Evolutionary conservation across 1,284 basidiomycete species (phyloP).

Genomic region (Athelia psychrophila): DNA sequence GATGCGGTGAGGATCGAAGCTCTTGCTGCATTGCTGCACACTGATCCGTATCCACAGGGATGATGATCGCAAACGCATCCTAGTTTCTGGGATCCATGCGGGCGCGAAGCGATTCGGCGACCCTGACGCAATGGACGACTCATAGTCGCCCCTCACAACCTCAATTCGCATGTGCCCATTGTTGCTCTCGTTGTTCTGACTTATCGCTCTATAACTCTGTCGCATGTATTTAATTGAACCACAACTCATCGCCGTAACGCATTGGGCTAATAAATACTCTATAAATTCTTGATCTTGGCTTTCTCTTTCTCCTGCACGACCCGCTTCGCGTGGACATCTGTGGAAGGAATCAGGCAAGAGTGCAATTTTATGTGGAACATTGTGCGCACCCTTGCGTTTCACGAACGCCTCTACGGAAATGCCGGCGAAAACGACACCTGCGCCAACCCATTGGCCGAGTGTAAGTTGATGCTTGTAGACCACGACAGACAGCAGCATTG

Average conservation of each 20-base stretch:
- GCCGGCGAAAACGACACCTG: slow-evolving; percentile 88
- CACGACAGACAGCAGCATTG: slow-evolving; percentile 94
- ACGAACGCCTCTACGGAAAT: slow-evolving; percentile 92
- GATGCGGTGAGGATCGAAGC: slow-evolving; percentile 32
- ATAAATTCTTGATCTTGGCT: slow-evolving; percentile 75
- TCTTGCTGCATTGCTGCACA: background rate
- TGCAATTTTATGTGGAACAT: background rate
- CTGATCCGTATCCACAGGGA: slow-evolving; percentile 26
- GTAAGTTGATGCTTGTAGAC: slow-evolving; percentile 90
- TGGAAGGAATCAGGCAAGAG: background rate
- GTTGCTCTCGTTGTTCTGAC: background rate
- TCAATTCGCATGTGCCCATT: background rate
- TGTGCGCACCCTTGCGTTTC: slow-evolving; percentile 70
- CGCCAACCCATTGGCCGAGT: slow-evolving; percentile 87
- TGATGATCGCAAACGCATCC: slow-evolving; percentile 51
- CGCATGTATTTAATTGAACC: background rate
- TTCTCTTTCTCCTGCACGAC: slow-evolving; percentile 80
- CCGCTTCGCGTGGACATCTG: slow-evolving; percentile 76
- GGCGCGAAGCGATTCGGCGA: slow-evolving; percentile 24
- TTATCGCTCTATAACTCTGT: background rate
- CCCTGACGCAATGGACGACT: slow-evolving; percentile 52
- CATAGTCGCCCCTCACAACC: slow-evolving; percentile 9
- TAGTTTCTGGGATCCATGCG: slow-evolving; percentile 30
- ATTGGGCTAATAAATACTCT: slow-evolving; percentile 13
- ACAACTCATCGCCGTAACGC: background rate